Conservation (phyloP, 768 basidiomycete species). For the Psilocybe azurescens region DNA sequence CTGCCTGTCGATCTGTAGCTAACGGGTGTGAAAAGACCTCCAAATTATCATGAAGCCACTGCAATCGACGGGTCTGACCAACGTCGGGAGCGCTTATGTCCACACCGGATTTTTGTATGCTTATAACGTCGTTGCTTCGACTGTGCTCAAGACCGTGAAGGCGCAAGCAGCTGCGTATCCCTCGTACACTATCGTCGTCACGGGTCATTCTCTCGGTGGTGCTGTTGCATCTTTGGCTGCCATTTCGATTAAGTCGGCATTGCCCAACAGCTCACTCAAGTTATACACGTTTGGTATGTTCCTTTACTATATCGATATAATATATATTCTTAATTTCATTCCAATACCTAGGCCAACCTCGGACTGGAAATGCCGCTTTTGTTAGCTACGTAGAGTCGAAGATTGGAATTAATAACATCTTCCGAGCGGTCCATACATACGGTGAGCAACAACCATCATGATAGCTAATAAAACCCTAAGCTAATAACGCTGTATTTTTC, state of each 20-base stretch:
- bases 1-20: background rate
- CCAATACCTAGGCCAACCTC: constrained; percentile 47
- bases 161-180: constrained; percentile 27
- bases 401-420: constrained; percentile 43
- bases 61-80: constrained; percentile 29
- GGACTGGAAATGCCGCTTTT: constrained; percentile 48
- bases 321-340: background rate
- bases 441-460: constrained; percentile 30
- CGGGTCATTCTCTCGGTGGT: constrained; percentile 42
- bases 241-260: constrained; percentile 32
- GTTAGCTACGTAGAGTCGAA: constrained; percentile 43
- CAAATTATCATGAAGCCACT: constrained; percentile 36
- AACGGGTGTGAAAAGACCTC: constrained; percentile 25
- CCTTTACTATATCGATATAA: background rate
- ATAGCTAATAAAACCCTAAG: no score
- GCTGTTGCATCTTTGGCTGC: constrained; percentile 39
- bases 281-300: constrained; percentile 53
- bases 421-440: constrained; percentile 47
- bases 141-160: constrained; percentile 29
- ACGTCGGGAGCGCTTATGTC: constrained; percentile 28
- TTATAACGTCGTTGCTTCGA: constrained; percentile 33
- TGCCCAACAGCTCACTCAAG: constrained; percentile 28
- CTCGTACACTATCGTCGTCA: constrained; percentile 35
- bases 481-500: background rate
- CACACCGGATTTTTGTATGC: constrained; percentile 35